Percentiles rank a stretch among this genome's conserved stretches.
Evolutionary conservation across 164 flowering plant genomes (phyloP).

Genomic region (Nymphaea colorata): DNA sequence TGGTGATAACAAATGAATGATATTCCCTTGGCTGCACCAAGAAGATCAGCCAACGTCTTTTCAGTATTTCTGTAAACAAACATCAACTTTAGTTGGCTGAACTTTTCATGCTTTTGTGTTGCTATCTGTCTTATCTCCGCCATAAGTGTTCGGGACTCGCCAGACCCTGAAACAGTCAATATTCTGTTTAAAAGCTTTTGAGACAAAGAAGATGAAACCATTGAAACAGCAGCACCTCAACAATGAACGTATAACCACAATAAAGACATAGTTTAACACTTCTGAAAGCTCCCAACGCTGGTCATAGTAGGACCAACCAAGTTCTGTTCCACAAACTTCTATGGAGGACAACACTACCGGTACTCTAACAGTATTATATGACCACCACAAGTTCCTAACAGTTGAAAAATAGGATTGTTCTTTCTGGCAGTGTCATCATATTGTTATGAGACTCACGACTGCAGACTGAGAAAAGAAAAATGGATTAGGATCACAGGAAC

Average conservation of each 20-base stretch:
- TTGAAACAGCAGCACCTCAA: not conserved
- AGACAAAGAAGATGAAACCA: not conserved
- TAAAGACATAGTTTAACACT: not conserved
- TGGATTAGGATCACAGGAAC: too few relatives aligned
- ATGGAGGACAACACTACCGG: too few relatives aligned
- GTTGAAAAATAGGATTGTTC: too few relatives aligned
- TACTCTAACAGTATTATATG: too few relatives aligned
- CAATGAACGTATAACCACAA: not conserved
- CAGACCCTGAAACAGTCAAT: constrained; percentile 53
- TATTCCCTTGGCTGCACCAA: constrained; percentile 55
- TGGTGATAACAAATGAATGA: constrained; percentile 48
- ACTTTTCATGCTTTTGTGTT: constrained; percentile 16
- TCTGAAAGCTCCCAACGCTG: too few relatives aligned
- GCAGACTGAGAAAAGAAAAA: too few relatives aligned
- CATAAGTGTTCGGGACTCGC: constrained; percentile 80
- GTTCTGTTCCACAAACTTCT: too few relatives aligned
- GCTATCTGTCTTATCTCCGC: constrained; percentile 34
- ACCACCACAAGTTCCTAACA: too few relatives aligned
- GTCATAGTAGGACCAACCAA: too few relatives aligned
- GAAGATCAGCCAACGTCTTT: constrained; percentile 48
- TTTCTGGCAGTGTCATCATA: too few relatives aligned
- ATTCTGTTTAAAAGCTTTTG: not conserved
- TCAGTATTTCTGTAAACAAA: constrained; percentile 46
- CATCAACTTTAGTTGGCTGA: constrained; percentile 45
- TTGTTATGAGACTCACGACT: too few relatives aligned